Conservation (phyloP, 139 green algal genomes). For the Chlamydomonas schloesseri region DNA sequence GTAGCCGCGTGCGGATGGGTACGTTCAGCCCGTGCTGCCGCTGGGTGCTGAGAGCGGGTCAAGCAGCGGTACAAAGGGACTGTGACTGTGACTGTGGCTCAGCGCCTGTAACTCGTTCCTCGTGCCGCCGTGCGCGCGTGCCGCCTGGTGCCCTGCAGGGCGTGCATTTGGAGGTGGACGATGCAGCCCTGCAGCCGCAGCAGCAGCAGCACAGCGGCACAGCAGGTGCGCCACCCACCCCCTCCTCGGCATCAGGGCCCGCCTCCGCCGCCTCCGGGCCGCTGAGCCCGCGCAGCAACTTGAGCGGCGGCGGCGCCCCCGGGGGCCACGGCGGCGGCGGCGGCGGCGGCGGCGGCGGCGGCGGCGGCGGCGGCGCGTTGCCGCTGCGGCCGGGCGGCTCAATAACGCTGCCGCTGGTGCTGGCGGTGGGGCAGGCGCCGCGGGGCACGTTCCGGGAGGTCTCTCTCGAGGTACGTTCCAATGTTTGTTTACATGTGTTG, state of each 20-base stretch:
- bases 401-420: conserved; percentile 14
- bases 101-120: too few species aligned
- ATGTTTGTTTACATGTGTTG: too few species aligned
- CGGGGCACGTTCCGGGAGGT: conserved; percentile 31
- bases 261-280: not conserved
- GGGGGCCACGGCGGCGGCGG: not conserved
- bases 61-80: too few species aligned
- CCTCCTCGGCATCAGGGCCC: not conserved
- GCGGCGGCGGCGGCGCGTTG: conserved; percentile 24
- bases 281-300: too few species aligned
- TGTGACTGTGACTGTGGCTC: too few species aligned
- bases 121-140: too few species aligned
- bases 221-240: not conserved
- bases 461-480: conserved; percentile 38
- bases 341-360: not conserved
- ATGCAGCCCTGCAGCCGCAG: conserved; percentile 10
- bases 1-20: too few species aligned
- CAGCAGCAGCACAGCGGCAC: not conserved
- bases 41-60: too few species aligned
- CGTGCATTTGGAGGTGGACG: conserved; percentile 32
- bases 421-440: conserved; percentile 42
- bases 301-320: too few species aligned
- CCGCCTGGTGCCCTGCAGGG: too few species aligned
- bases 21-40: too few species aligned
- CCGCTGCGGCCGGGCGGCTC: conserved; percentile 35